Base-by-base conservation (phyloP, 2,329 filamentous ascomycete species). In the Neonectria coccinea region DNA sequence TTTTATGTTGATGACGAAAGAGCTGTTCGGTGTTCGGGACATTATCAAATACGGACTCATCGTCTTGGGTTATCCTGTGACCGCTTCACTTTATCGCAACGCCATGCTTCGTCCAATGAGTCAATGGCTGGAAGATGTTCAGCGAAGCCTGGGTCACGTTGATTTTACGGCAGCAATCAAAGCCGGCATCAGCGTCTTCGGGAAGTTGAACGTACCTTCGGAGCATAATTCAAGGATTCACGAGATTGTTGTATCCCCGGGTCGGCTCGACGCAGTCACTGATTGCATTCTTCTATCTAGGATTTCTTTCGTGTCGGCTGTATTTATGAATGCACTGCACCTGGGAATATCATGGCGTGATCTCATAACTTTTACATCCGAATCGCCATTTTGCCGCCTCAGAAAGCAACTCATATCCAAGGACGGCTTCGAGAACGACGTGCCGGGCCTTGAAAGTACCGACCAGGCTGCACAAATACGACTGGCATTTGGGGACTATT, bases 1-100 rank as follows among this genome's bases (percentile, higher is more conserved):
- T 18, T 44, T 59, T 1, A 59, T 42, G 16, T 36, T 59, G 27
- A 59, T 59, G 56, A 31, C 56, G 3, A 52, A 52, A 20, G 47
- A 59, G 16, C n/a, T 53, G 20, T 59, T 59, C 20, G 56, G 56
- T 10, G 41, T 59, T 33, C 48, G 47, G 7, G 56, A 59, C 47
- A 42, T 59, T 20, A 59, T 59, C 36, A 59, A 59, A 18, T 53
- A 59, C n/a, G 56, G 56, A 2, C 48, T 59, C 7, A 59, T 59
- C 4, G 51, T 42, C 47, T 9, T 59, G 12, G 56, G 47, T n/a
- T 59, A 59, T 18, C 36, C 56, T 22, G 56, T 59, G 14, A 59
- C n/a, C 9, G 44, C 56, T 42, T 59, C 47, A 22, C 39, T 44
- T 44, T 45, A 52, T 16, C n/a, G 31, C 25, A 53, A 20, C 29